phyloP scores from a whole-genome alignment of 1,284 basidiomycete species.

The Apiotrichum porosum region DNA sequence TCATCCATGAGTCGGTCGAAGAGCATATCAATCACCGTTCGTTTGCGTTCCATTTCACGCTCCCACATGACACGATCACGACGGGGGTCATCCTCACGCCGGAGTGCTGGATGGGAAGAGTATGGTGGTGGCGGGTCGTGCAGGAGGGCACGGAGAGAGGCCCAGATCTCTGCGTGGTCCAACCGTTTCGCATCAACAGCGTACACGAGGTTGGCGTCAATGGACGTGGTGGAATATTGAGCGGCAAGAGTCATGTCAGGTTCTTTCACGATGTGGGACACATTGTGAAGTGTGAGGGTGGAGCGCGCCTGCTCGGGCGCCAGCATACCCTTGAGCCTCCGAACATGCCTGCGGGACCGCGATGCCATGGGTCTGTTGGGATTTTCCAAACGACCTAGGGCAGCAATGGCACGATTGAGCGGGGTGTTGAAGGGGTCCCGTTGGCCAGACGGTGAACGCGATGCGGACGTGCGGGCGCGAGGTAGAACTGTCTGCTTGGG shows the following conservation, averaged over 20 bases:
- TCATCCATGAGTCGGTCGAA: constrained; percentile 60
- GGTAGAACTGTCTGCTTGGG: constrained; percentile 51
- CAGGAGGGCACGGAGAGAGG: constrained; percentile 56
- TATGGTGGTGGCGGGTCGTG: constrained; percentile 39
- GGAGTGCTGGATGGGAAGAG: constrained; percentile 15
- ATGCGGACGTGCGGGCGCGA: constrained; percentile 28
- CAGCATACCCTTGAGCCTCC: constrained; percentile 6
- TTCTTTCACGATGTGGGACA: constrained; percentile 55
- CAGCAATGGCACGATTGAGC: constrained; percentile 39
- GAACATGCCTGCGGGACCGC: constrained; percentile 10
- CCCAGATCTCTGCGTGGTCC: constrained; percentile 71
- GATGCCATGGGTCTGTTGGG: constrained; percentile 19
- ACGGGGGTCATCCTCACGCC: constrained; percentile 5
- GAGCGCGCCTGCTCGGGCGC: constrained; percentile 39
- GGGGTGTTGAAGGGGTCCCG: constrained; percentile 23
- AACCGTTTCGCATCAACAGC: constrained; percentile 60
- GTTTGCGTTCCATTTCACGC: constrained; percentile 33
- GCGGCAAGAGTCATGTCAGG: constrained; percentile 60
- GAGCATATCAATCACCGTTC: constrained; percentile 37
- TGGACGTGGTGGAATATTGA: constrained; percentile 54
- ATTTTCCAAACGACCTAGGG: constrained; percentile 37
- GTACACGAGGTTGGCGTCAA: constrained; percentile 58
- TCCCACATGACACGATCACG: constrained; percentile 35
- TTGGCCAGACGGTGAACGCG: constrained; percentile 35
- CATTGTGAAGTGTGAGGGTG: constrained; percentile 61